A percentile compares a stretch with the other conserved stretches of the same genome.
These are phyloP conservation scores for Malus sieversii DNA, from an alignment of 306 rosid species.

Conservation along the genomic window DNA sequence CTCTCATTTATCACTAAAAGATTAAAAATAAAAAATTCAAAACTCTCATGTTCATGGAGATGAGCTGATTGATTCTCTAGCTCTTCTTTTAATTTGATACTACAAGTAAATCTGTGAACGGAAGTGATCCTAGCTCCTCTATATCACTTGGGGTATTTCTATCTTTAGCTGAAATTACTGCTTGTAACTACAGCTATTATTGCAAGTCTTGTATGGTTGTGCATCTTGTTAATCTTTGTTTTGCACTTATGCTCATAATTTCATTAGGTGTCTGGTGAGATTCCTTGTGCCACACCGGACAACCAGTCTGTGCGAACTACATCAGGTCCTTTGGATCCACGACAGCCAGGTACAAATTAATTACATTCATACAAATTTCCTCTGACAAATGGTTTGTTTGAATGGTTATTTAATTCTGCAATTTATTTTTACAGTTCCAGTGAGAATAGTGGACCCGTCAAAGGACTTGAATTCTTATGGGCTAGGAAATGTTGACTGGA, in stretches of 20 bases:
- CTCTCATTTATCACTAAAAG: background rate
- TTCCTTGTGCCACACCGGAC: slow-evolving; percentile 83
- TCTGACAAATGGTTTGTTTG: slow-evolving; percentile 5
- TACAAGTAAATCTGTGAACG: background rate
- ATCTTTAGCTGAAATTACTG: background rate
- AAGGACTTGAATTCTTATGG: slow-evolving; percentile 95
- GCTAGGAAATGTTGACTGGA: slow-evolving; percentile 98
- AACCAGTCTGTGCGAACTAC: slow-evolving; percentile 87
- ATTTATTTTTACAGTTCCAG: slow-evolving; percentile 56
- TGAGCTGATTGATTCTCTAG: background rate
- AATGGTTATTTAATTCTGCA: slow-evolving; percentile 10
- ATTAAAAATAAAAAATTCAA: background rate
- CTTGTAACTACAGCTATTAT: background rate
- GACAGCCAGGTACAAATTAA: slow-evolving; percentile 71
- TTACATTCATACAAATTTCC: background rate
- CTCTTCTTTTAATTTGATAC: background rate
- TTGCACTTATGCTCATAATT: slow-evolving; percentile 1
- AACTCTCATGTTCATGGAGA: background rate
- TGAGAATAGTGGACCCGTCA: slow-evolving; percentile 86
- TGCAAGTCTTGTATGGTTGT: background rate
- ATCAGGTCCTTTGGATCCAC: slow-evolving; percentile 93
- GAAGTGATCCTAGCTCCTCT: background rate
- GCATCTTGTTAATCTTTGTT: background rate
- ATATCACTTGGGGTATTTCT: background rate
- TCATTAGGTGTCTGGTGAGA: slow-evolving; percentile 80